These are phyloP conservation scores for Coffea canephora DNA, from an alignment of 257 asterid species.

Conservation along the genomic window DNA sequence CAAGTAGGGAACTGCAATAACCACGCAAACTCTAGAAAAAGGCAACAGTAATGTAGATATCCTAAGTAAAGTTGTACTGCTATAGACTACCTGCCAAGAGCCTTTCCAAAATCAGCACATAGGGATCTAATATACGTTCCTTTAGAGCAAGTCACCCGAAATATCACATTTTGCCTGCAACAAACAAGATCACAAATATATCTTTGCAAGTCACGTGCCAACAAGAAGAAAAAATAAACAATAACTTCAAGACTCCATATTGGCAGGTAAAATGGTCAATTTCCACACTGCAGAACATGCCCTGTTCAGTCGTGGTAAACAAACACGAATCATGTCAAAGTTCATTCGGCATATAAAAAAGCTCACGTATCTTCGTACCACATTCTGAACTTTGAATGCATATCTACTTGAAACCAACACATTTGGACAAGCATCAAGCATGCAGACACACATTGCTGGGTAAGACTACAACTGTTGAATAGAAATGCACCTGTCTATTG, in stretches of 20 bases:
- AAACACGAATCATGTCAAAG: background rate
- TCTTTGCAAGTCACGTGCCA: background rate
- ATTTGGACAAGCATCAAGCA: background rate
- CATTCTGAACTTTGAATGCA: background rate
- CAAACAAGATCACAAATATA: background rate
- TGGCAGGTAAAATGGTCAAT: background rate
- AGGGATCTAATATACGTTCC: conserved; percentile 96
- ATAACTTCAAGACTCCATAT: background rate
- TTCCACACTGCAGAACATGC: background rate
- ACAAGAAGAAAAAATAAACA: background rate
- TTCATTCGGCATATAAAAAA: background rate
- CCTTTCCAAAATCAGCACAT: conserved; percentile 93
- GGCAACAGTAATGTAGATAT: background rate
- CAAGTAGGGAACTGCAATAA: background rate
- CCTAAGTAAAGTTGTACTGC: background rate
- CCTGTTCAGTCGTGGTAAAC: background rate
- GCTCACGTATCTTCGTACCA: background rate
- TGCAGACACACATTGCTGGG: background rate
- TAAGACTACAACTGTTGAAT: background rate
- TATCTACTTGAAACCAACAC: background rate
- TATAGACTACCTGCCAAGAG: conserved; percentile 66
- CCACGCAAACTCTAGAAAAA: background rate
- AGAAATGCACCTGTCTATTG: background rate
- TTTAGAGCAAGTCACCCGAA: conserved; percentile 89
- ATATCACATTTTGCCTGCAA: conserved; percentile 86